These are phyloP conservation scores for Colletotrichum scovillei DNA, from an alignment of 2,329 filamentous ascomycete genomes.

Conservation along the genomic window DNA sequence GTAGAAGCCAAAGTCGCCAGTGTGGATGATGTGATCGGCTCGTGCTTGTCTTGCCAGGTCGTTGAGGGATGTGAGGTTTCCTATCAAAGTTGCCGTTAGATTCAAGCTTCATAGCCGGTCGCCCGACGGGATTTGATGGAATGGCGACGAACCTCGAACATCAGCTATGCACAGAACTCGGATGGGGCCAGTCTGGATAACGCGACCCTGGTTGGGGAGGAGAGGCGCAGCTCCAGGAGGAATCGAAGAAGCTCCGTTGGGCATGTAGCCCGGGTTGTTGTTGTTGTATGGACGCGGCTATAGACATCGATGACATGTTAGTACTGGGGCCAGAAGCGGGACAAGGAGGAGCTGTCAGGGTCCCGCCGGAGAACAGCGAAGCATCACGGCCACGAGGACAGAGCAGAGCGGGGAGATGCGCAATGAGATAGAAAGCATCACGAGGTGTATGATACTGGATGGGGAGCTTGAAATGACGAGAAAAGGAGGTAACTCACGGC, in stretches of 20 bases:
- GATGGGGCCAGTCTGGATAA: slow-evolving; percentile 74
- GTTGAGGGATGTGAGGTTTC: slow-evolving; percentile 94
- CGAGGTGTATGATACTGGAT: neutral
- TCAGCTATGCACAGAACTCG: slow-evolving; percentile 78
- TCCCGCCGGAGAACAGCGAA: neutral
- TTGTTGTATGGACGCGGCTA: slow-evolving; percentile 60
- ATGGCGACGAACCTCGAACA: slow-evolving; percentile 69
- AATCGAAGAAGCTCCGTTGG: slow-evolving; percentile 69
- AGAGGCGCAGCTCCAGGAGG: slow-evolving; percentile 72
- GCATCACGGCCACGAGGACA: slow-evolving; percentile 6
- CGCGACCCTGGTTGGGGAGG: slow-evolving; percentile 74
- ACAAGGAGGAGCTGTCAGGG: slow-evolving; percentile 25
- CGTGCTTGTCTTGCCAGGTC: slow-evolving; percentile 94
- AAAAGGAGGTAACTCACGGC: slow-evolving; percentile 31
- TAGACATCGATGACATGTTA: slow-evolving; percentile 24
- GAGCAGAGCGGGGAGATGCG: neutral
- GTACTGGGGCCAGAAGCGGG: slow-evolving; percentile 22
- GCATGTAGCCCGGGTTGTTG: slow-evolving; percentile 68
- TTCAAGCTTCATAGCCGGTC: neutral
- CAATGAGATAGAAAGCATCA: neutral
- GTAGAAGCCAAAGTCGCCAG: slow-evolving; percentile 99
- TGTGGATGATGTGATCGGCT: slow-evolving; percentile 98
- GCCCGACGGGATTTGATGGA: slow-evolving; percentile 17
- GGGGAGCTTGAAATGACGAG: neutral
- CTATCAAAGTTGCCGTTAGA: slow-evolving; percentile 57